These are phyloP conservation scores for Ustilago xerochloae DNA, from an alignment of 1,284 basidiomycete species.

Conservation along the genomic window DNA sequence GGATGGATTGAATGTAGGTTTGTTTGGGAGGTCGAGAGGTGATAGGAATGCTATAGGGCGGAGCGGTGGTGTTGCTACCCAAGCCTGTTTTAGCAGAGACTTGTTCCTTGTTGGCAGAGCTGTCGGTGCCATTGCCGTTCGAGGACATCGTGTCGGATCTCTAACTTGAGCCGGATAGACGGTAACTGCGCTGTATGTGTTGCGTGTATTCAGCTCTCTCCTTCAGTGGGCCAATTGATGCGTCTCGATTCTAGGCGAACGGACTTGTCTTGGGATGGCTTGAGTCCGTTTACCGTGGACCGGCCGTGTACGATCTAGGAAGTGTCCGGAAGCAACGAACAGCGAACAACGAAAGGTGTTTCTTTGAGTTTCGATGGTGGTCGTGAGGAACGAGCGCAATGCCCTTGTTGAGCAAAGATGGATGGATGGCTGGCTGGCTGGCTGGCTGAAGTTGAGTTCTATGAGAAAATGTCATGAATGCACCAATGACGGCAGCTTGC, in stretches of 20 bases:
- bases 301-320: no score
- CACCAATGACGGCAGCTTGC: background rate
- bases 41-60: constrained; percentile 48
- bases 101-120: constrained; percentile 5
- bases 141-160: background rate
- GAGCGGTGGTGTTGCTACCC: constrained; percentile 4
- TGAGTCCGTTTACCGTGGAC: no score
- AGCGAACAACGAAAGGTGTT: no score
- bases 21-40: constrained; percentile 25
- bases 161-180: no score
- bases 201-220: no score
- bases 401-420: background rate
- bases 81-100: constrained; percentile 36
- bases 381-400: background rate
- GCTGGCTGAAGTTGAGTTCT: constrained; percentile 1
- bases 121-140: constrained; percentile 1
- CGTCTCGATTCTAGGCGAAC: no score
- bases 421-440: background rate
- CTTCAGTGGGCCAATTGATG: no score
- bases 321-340: no score
- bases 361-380: background rate
- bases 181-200: no score
- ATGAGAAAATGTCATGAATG: constrained; percentile 3
- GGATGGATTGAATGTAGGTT: constrained; percentile 37
- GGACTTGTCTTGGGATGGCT: no score